Conservation (phyloP, 805 yeast species). For the Monosporozyma unispora region DNA sequence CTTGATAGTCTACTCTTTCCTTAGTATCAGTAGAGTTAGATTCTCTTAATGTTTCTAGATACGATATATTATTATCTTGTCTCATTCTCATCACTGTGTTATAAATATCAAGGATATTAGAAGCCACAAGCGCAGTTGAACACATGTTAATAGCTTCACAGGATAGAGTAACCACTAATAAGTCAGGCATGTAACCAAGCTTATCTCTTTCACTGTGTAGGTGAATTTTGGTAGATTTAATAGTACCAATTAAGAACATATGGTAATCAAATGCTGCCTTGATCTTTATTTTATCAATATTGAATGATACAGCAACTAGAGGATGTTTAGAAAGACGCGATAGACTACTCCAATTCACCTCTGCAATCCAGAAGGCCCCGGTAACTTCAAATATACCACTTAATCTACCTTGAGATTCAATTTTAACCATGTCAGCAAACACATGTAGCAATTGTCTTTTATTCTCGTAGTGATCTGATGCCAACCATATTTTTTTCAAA, state of each 20-base stretch:
- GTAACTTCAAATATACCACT: constrained; percentile 55
- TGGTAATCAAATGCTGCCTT: constrained; percentile 79
- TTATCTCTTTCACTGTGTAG: constrained; percentile 60
- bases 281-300: constrained; percentile 45
- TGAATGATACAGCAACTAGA: constrained; percentile 50
- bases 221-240: constrained; percentile 41
- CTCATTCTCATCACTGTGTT: constrained; percentile 61
- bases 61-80: constrained; percentile 63
- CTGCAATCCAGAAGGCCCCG: constrained; percentile 48
- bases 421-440: constrained; percentile 43
- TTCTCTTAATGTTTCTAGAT: constrained; percentile 64
- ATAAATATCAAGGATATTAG: constrained; percentile 70
- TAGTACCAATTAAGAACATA: constrained; percentile 58
- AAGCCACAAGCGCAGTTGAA: constrained; percentile 77
- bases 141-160: constrained; percentile 50
- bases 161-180: constrained; percentile 42
- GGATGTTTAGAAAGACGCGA: constrained; percentile 47
- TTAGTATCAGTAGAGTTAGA: constrained; percentile 32
- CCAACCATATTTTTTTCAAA: constrained; percentile 57
- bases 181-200: constrained; percentile 44
- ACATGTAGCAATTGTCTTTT: constrained; percentile 65
- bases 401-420: constrained; percentile 67
- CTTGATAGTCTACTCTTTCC: constrained; percentile 21
- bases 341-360: constrained; percentile 59
- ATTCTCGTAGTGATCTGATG: constrained; percentile 53